Conservation (phyloP, 1,284 basidiomycete genomes). For the Rhodotorula mucilaginosa region DNA sequence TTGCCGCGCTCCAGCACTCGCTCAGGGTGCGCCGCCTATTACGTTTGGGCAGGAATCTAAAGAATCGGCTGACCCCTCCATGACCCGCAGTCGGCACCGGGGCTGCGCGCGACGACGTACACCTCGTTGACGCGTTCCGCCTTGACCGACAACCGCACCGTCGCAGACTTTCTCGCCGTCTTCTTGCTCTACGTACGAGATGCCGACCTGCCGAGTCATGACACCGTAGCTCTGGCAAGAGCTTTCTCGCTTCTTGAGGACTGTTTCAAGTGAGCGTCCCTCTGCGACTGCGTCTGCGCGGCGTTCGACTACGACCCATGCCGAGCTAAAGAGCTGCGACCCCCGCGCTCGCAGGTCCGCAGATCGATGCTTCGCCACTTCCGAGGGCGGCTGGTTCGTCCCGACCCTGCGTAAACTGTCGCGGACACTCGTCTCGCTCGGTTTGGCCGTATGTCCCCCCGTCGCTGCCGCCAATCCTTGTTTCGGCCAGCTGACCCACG, state of each 20-base stretch:
- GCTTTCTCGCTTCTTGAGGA: constrained; percentile 35
- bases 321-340: neutral
- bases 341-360: constrained; percentile 31
- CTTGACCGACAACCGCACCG: constrained; percentile 26
- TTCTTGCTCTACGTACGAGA: constrained; percentile 40
- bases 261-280: constrained; percentile 35
- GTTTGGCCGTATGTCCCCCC: constrained; percentile 32
- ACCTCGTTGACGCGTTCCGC: constrained; percentile 26
- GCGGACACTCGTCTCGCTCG: constrained; percentile 34
- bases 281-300: neutral
- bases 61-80: neutral
- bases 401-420: constrained; percentile 42
- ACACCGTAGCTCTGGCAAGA: constrained; percentile 3
- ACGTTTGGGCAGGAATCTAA: too few relatives aligned
- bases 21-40: neutral
- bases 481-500: neutral
- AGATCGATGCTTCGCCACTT: constrained; percentile 45
- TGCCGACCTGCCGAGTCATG: neutral
- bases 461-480: neutral
- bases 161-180: constrained; percentile 40
- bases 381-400: constrained; percentile 48
- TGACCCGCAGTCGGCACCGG: constrained; percentile 8
- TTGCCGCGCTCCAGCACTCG: constrained; percentile 6
- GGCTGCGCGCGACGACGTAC: constrained; percentile 26
- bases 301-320: neutral